A percentile compares a stretch with the other conserved stretches of the same genome.
phyloP scores from a whole-genome alignment of 2,329 filamentous ascomycete species.

The Fusarium continuum region DNA sequence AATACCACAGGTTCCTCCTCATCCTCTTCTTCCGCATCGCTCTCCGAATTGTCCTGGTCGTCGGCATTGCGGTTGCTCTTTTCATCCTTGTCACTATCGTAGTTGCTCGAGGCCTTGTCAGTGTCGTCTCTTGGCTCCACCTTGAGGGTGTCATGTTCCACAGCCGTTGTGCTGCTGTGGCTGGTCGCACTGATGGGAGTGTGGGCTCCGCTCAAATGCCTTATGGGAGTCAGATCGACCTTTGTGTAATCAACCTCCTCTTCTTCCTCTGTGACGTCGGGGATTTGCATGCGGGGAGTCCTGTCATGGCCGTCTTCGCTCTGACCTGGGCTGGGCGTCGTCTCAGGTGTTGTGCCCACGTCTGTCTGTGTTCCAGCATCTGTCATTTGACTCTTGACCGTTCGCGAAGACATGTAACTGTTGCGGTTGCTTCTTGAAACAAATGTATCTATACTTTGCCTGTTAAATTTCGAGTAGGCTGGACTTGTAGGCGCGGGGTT shows the following conservation, averaged over 20 bases:
- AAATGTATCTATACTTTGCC: slow-evolving; percentile 75
- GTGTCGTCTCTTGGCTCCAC: slow-evolving; percentile 39
- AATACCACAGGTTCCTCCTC: slow-evolving; percentile 73
- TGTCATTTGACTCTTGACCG: slow-evolving; percentile 75
- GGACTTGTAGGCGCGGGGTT: slow-evolving; percentile 80
- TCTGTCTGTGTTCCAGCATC: slow-evolving; percentile 73
- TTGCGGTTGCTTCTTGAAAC: slow-evolving; percentile 69
- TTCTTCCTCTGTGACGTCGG: slow-evolving; percentile 54
- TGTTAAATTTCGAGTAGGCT: slow-evolving; percentile 64
- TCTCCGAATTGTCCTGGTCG: slow-evolving; percentile 38
- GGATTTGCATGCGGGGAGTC: slow-evolving; percentile 54
- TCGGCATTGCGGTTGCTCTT: slow-evolving; percentile 43
- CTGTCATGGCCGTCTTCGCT: slow-evolving; percentile 61
- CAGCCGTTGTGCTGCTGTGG: slow-evolving; percentile 32
- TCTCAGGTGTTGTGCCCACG: slow-evolving; percentile 61
- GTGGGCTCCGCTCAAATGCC: slow-evolving; percentile 52
- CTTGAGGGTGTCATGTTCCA: slow-evolving; percentile 35
- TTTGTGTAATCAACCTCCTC: slow-evolving; percentile 69
- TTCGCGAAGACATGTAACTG: slow-evolving; percentile 78
- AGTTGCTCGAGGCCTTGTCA: slow-evolving; percentile 39
- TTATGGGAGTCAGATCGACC: slow-evolving; percentile 62
- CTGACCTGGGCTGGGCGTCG: slow-evolving; percentile 62
- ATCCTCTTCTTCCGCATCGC: slow-evolving; percentile 30
- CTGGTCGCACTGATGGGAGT: slow-evolving; percentile 34
- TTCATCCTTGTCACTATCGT: slow-evolving; percentile 40